Base-by-base conservation (phyloP, 352 stramenopile genomes). In the Globisporangium cystogenes region DNA sequence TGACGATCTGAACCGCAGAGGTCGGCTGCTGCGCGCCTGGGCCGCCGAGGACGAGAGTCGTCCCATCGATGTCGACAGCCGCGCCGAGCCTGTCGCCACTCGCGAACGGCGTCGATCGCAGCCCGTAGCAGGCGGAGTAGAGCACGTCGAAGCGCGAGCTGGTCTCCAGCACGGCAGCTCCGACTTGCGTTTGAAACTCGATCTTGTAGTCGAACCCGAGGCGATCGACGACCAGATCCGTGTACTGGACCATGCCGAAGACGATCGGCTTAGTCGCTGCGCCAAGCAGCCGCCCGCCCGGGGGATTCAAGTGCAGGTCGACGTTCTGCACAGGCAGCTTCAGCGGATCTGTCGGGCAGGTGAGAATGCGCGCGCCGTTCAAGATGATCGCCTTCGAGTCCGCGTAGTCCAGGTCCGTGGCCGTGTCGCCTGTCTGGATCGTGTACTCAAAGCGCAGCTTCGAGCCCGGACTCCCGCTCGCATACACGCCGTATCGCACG, bases 241-340 rank as follows among this genome's bases (percentile, higher is more conserved):
- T 84, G 59, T 82, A 93, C 1, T 63, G 66, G 7, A 79, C 69
- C 16, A 56, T 59, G 4, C 84, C 84, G 26, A 88, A 87, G n/a
- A 67, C 68, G 31, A 92, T 76, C 3, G 59, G 45, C 45, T 82
- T 75, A 7, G 51, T 62, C 10, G 64, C 73, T 24, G 40, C 64
- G 12, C 72, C 75, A 0, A 80, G 36, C 8, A 90, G 52, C n/a
- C 56, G 57, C 1, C 84, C 81, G 1, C 81, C 78, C 0, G 82
- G 78, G 7, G 84, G 84, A 50, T 95, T 95, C 23, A 95, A 48
- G 41, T 93, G 82, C n/a, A 78, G 49, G 51, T 95, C 74, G 2
- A 74, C 81, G 6, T 45, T 59, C 51, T 93, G 84, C 0, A 73
- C 72, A 3, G 82, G 68, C 20, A 47, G 58, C 5, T 56, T 50